Percentiles rank a stretch among this genome's conserved stretches.
phyloP scores from a whole-genome alignment of 1,284 basidiomycete genomes.

The Neolentinus lepideus region DNA sequence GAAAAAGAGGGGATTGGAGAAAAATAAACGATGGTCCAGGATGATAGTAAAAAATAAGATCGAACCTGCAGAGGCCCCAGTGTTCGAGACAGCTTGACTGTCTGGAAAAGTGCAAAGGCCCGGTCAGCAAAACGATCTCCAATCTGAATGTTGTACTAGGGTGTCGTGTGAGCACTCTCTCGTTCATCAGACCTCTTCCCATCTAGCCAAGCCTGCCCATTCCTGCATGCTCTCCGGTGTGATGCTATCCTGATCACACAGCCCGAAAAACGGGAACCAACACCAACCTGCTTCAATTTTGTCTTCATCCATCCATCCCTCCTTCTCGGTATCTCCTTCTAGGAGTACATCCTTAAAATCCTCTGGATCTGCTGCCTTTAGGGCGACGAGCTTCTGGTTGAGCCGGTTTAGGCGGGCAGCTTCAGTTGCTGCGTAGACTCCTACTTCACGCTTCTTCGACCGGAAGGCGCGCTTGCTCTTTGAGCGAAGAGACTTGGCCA shows the following conservation, averaged over 20 bases:
- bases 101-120: background rate
- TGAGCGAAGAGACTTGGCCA: constrained; percentile 92
- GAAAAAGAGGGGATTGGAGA: background rate
- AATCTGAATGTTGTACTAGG: too few species aligned
- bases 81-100: constrained; percentile 2
- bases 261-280: constrained; percentile 13
- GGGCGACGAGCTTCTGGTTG: constrained; percentile 57
- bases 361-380: constrained; percentile 23
- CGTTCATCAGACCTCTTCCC: background rate
- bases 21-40: background rate
- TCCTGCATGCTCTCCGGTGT: constrained; percentile 8
- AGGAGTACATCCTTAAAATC: constrained; percentile 23
- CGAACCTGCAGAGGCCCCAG: background rate
- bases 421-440: constrained; percentile 80
- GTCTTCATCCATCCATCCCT: constrained; percentile 4
- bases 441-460: constrained; percentile 77
- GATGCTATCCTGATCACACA: constrained; percentile 3
- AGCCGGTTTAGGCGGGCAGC: constrained; percentile 81
- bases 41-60: background rate
- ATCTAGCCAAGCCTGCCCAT: background rate
- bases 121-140: constrained; percentile 5
- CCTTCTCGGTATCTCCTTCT: constrained; percentile 30
- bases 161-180: too few species aligned
- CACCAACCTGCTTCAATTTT: constrained; percentile 16
- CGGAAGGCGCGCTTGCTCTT: constrained; percentile 85